These are phyloP conservation scores for Cucurbita moschata DNA, from an alignment of 306 rosid genomes.

Conservation along the genomic window DNA sequence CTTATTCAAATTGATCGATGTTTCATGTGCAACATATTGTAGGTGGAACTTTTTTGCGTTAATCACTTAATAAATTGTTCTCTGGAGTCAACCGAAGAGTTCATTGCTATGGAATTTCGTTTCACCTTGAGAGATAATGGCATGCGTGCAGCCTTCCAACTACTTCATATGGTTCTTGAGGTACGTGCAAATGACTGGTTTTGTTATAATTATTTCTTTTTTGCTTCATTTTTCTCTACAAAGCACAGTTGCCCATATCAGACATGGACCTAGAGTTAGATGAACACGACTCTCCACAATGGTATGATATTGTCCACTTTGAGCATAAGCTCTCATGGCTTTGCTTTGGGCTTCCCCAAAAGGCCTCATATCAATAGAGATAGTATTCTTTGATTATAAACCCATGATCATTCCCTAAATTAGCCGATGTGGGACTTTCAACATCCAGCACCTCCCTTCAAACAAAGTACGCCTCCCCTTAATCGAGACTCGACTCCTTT, in stretches of 20 bases:
- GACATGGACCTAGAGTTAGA: background rate
- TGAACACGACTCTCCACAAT: too few relatives aligned
- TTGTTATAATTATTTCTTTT: background rate
- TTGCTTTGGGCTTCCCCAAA: too few relatives aligned
- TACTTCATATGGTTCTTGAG: slow-evolving; percentile 99
- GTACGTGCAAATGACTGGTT: slow-evolving; percentile 17
- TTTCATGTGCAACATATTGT: slow-evolving; percentile 3
- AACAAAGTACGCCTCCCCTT: too few relatives aligned
- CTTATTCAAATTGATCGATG: background rate
- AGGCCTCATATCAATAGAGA: too few relatives aligned
- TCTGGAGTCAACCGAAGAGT: slow-evolving; percentile 95
- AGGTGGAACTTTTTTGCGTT: slow-evolving; percentile 98
- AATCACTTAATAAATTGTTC: slow-evolving; percentile 95
- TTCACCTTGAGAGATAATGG: slow-evolving; percentile 90
- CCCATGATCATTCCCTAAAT: too few relatives aligned
- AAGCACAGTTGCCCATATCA: background rate
- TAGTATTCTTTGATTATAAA: too few relatives aligned
- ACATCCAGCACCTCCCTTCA: too few relatives aligned
- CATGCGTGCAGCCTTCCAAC: slow-evolving; percentile 97
- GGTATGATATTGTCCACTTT: too few relatives aligned
- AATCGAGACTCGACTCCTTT: too few relatives aligned
- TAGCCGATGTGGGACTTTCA: too few relatives aligned
- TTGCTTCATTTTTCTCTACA: background rate
- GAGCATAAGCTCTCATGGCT: too few relatives aligned
- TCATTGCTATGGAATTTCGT: slow-evolving; percentile 96